Base-by-base conservation (phyloP, 768 basidiomycete species). In the Boletales sp. region DNA sequence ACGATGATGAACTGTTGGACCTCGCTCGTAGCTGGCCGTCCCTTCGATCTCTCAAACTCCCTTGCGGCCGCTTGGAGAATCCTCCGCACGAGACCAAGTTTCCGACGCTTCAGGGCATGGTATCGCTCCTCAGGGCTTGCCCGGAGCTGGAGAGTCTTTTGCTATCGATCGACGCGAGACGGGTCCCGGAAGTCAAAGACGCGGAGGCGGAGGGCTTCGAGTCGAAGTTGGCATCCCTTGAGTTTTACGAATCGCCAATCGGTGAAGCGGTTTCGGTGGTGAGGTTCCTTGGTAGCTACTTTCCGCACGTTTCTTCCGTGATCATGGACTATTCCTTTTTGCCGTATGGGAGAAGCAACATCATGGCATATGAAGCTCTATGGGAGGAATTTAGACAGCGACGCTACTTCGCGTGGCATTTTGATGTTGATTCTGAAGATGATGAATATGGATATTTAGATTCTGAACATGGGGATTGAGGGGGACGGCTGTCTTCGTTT, bases 231-330 rank as follows among this genome's bases (percentile, higher is more conserved):
- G 12, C 9, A 2, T 30, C 4, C 4, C 37, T 56, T 40, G 21
- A 17, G 0, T n/a, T 47, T 13, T 38, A 43, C 2, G 57, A 60
- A 44, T 56, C 58, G 1, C 58, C 58, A 0, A 50, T 60, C 29
- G 34, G 37, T 8, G 15, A 48, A 13, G 43, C 53, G 1, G 21
- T 17, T 21, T 45, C 45, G 8, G 54, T 59, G 9, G 58, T 54
- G 2, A 39, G 40, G 14, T 58, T 54, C 36, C n/a, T 61, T 17
- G 45, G 10, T 5, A 29, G 39, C 10, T 34, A 49, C 18, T 21
- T 53, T 19, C 55, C 47, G 10, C 43, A 30, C 7, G 24, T 61
- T 27, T 27, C 24, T 3, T 27, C 24, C 6, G 24, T 27, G 24
- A 27, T 27, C 7, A 27, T 27, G 4, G 24, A 27, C 24, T 27